Percentiles rank a stretch among this genome's conserved stretches.
phyloP scores from a whole-genome alignment of 352 stramenopile genomes.

The Pythium sukuiense region DNA sequence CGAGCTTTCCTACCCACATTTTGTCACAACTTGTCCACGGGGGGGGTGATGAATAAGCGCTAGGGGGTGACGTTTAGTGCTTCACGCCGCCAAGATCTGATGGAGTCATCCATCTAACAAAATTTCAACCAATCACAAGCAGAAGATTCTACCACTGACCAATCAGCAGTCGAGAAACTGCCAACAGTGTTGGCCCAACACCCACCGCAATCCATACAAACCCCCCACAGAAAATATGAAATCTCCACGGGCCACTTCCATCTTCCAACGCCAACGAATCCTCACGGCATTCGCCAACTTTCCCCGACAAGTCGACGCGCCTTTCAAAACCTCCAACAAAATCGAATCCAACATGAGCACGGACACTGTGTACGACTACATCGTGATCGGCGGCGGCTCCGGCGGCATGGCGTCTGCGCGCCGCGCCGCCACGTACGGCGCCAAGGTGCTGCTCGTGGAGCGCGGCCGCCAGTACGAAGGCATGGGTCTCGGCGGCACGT shows the following conservation, averaged over 20 bases:
- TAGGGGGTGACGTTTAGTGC: no score
- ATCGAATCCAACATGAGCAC: slow-evolving; percentile 33
- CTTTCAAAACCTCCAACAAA: not conserved
- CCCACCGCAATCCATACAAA: not conserved
- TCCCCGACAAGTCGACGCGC: not conserved
- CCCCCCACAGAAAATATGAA: not conserved
- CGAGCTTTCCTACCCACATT: no score
- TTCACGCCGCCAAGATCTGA: not conserved
- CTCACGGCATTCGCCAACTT: slow-evolving; percentile 8
- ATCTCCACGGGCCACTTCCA: not conserved
- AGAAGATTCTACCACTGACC: no score
- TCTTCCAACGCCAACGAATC: not conserved
- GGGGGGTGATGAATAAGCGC: no score
- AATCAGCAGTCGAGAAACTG: not conserved
- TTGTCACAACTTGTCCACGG: no score
- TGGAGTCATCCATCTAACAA: not conserved
- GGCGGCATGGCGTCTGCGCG: slow-evolving; percentile 92
- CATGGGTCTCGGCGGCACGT: slow-evolving; percentile 92
- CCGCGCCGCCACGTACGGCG: slow-evolving; percentile 91
- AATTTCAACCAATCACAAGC: not conserved
- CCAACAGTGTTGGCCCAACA: not conserved
- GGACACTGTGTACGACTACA: slow-evolving; percentile 80
- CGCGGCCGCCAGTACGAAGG: slow-evolving; percentile 58
- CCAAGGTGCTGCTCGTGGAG: slow-evolving; percentile 96
- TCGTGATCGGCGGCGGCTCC: slow-evolving; percentile 91